Conservation (phyloP, 1,284 basidiomycete genomes). For the Mycosarcoma mackinlayi region DNA sequence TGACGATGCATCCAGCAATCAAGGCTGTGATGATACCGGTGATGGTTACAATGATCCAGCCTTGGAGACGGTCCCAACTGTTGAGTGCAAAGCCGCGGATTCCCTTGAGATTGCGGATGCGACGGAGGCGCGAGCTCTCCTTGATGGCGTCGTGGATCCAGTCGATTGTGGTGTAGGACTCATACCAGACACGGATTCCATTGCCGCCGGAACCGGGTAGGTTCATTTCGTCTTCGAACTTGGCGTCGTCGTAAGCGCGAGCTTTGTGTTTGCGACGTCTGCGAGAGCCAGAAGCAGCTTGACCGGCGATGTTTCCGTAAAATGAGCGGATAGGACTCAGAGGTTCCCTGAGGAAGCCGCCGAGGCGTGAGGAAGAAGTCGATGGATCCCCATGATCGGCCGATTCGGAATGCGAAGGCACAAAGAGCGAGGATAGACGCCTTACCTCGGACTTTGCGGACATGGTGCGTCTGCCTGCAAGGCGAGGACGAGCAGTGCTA, state of each 20-base stretch:
- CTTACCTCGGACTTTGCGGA: slow-evolving; percentile 33
- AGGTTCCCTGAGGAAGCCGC: slow-evolving; percentile 33
- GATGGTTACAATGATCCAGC: slow-evolving; percentile 88
- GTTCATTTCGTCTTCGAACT: slow-evolving; percentile 47
- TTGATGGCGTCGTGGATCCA: slow-evolving; percentile 70
- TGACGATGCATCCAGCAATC: slow-evolving; percentile 86
- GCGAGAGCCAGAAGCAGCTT: slow-evolving; percentile 14
- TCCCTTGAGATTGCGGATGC: slow-evolving; percentile 62
- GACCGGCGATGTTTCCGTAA: slow-evolving; percentile 23
- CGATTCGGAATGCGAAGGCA: slow-evolving; percentile 13
- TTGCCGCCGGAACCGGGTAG: slow-evolving; percentile 44
- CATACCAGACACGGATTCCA: slow-evolving; percentile 61
- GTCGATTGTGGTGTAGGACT: slow-evolving; percentile 65
- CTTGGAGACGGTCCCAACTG: slow-evolving; percentile 79
- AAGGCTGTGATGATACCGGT: slow-evolving; percentile 64
- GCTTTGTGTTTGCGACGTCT: slow-evolving; percentile 19
- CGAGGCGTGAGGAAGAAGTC: slow-evolving; percentile 18
- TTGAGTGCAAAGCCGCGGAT: slow-evolving; percentile 79
- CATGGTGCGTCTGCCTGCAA: slow-evolving; percentile 35
- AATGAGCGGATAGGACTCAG: slow-evolving; percentile 42
- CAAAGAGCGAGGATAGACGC: slow-evolving; percentile 42
- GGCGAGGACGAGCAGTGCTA: slow-evolving; percentile 34
- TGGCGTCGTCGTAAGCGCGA: slow-evolving; percentile 48
- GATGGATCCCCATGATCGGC: slow-evolving; percentile 1
- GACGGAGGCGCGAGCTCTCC: slow-evolving; percentile 66